A percentile compares a stretch with the other conserved stretches of the same genome.
Conservation (phyloP, 139 green algal genomes). For the Desmodesmus armatus region DNA sequence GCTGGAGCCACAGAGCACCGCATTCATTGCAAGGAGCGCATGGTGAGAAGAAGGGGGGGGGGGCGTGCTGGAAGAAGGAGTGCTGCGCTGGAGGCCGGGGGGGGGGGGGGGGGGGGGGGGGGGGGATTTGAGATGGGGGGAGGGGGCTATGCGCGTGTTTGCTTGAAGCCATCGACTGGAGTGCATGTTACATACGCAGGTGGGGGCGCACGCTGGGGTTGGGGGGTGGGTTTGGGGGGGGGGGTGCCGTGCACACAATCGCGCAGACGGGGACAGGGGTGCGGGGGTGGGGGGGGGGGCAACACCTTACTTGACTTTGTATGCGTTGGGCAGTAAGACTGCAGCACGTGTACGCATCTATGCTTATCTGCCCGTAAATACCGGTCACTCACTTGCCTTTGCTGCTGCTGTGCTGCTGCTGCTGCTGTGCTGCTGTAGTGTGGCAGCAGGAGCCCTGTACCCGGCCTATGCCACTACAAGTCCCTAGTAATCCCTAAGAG, state of each 20-base stretch:
- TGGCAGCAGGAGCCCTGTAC: constrained; percentile 15
- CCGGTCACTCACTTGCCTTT: too few species aligned
- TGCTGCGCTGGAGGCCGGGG: too few species aligned
- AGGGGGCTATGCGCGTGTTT: not conserved
- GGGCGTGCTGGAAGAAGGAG: too few species aligned
- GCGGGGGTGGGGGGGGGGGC: too few species aligned
- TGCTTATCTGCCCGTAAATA: not conserved
- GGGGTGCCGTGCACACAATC: too few species aligned
- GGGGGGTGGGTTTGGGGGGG: too few species aligned
- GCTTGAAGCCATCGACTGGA: not conserved
- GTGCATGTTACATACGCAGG: not conserved
- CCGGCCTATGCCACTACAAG: constrained; percentile 44
- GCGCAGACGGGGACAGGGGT: too few species aligned
- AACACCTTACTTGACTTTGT: not conserved
- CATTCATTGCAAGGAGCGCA: not conserved
- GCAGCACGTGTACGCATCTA: not conserved
- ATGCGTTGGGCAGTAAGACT: not conserved
- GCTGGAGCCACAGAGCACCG: constrained; percentile 25
- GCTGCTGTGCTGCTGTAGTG: not conserved
- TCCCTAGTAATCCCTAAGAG: constrained; percentile 16
- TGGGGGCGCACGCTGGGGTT: not conserved
- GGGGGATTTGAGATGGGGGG: too few species aligned
- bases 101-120: too few species aligned
- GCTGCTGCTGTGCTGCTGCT: not conserved
- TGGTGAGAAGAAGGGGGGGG: too few species aligned